Base-by-base conservation (phyloP, 352 stramenopile species). In the Pythium vanterpoolii region DNA sequence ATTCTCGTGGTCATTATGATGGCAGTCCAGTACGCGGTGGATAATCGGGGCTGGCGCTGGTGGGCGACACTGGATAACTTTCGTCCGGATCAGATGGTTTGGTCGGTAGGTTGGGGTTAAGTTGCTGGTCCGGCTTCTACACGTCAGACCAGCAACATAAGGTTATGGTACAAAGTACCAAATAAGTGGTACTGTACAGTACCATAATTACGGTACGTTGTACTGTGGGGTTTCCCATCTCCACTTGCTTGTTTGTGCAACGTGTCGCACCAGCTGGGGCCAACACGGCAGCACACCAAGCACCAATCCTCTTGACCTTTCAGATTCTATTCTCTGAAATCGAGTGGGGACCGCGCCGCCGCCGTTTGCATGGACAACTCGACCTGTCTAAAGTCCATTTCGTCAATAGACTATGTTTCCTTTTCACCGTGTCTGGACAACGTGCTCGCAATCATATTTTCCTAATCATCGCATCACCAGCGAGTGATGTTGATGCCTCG, bases 171-270 rank as follows among this genome's bases (percentile, higher is more conserved):
- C 54, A 49, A 43, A 8, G 49, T 47, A 56, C 49, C 49, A 46
- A 18, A 13, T 18, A 24, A 1, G 3, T 33, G 33, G 28, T 44
- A 42, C 31, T 18, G 1, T 18, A 28, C 5, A 31, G 42, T 48
- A 48, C 42, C 42, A n/a, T 3, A 1, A 16, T 18, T n/a, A 48
- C 9, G 44, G 44, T 36, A 50, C 44, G 16, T 13, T n/a, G n/a
- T n/a, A n/a, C 0, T 36, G 6, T 5, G 1, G 18, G n/a, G 4
- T 24, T 7, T 27, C 10, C 6, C 24, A 47, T 56, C 34, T 40
- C 49, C 44, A 36, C 34, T 18, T 42, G 18, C 21, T 49, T 64
- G 57, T 64, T 64, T 64, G 57, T 64, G 57, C 57, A 64, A 59
- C 48, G 38, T 51, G 40, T 53, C 44, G 38, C 49, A 56, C 48